Base-by-base conservation (phyloP, 805 yeast species). In the Starmerella davenportii region DNA sequence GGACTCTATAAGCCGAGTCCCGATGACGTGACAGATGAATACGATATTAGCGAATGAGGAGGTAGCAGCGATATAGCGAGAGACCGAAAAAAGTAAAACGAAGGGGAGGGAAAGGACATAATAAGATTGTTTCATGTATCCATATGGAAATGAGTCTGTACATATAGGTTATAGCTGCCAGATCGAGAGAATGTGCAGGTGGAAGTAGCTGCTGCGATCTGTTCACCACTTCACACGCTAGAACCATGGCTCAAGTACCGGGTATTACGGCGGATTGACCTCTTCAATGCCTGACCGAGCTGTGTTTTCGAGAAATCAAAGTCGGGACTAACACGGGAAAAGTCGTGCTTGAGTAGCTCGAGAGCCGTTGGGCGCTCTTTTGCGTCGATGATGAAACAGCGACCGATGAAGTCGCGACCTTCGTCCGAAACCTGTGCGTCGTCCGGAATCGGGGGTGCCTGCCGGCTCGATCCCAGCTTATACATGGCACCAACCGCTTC, bases 381-480 rank as follows among this genome's bases (percentile, higher is more conserved):
- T 0, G 98, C 85, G 51, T 87, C 79, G 20, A 71, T 63, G 21
- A 65, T 66, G 51, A 87, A 87, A 53, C 98, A 87, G 39, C 63
- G 55, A 46, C 76, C 75, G 42, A 90, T 59, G 50, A 90, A 90
- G 23, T 69, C 66, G 40, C 70, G 68, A 0, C 93, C 95, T 5
- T 60, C 69, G 3, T 53, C 54, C 1, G 84, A 71, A 36, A 87
- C 74, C 36, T 65, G 54, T 0, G 87, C 76, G 41, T 84, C 94
- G n/a, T 79, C 85, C 0, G 95, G 93, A 36, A 92, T 84, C 0
- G 98, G 98, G 3, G 99, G 98, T 0, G 95, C 92, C 37, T 76
- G 68, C 52, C 81, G 78, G 21, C 84, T 72, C 43, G 78, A 78
- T 4, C 96, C 96, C 7, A 61, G 57, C 59, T 84, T 80, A 57